phyloP scores from a whole-genome alignment of 371 early-diverging fungal species.

The Mucor indicus region DNA sequence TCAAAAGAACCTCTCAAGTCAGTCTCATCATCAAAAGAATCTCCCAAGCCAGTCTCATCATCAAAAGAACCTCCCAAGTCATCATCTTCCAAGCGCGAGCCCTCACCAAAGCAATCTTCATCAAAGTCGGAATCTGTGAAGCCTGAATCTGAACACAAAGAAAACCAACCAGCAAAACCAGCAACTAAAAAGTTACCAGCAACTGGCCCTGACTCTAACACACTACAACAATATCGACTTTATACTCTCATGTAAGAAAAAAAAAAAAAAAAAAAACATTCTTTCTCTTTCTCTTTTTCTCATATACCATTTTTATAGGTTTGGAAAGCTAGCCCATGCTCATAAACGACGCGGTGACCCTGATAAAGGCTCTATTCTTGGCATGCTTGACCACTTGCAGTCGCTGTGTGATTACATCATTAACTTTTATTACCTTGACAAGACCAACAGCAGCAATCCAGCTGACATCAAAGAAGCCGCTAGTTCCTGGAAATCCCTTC shows the following conservation, averaged over 20 bases:
- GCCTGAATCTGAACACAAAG: too few species aligned
- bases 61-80: too few species aligned
- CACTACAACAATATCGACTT: too few species aligned
- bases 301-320: conserved; percentile 22
- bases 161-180: too few species aligned
- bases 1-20: too few species aligned
- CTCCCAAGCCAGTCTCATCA: too few species aligned
- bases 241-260: conserved; percentile 14
- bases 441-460: conserved; percentile 2
- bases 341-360: conserved; percentile 36
- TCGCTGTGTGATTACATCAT: conserved; percentile 36
- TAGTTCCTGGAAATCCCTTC: conserved; percentile 27
- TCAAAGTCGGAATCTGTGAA: too few species aligned
- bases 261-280: background rate
- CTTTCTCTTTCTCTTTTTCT: background rate
- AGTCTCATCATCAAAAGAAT: too few species aligned
- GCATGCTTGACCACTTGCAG: conserved; percentile 33
- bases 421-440: conserved; percentile 28
- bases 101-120: too few species aligned
- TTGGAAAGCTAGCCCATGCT: conserved; percentile 29
- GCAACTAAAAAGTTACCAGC: too few species aligned
- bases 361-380: conserved; percentile 14
- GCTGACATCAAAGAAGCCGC: conserved; percentile 6
- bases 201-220: too few species aligned
- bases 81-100: too few species aligned